Base-by-base conservation (phyloP, 2,329 filamentous ascomycete species). In the Tolypocladium tropicale region DNA sequence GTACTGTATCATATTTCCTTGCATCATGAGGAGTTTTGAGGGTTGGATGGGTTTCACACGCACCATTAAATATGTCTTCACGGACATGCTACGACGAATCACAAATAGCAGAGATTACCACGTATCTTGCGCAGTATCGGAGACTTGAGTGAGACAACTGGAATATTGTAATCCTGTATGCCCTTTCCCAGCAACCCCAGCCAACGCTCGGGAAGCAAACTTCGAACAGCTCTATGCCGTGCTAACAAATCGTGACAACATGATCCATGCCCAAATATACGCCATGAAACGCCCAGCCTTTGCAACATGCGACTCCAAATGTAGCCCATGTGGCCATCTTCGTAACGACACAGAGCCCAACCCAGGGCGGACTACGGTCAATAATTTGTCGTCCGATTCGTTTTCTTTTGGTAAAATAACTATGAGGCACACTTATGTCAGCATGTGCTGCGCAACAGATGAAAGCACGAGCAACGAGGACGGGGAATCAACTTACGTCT, bases 371-470 rank as follows among this genome's bases (percentile, higher is more conserved):
- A 62, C 58, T 59, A 53, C 61, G 67, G 73, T 70, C 82, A 84
- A 69, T 82, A 83, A 68, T 76, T 76, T 58, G 75, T 64, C 60
- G 74, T 74, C 68, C 81, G 78, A 78, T 84, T 84, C 63, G 81
- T 84, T 74, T 84, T 84, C 72, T 84, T 84, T 75, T 84, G 81
- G 68, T 84, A 84, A 65, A 84, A 84, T 57, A 84, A 67, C 80
- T 83, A 62, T 53, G 53, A 43, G 52, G 58, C 36, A 52, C 32
- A 56, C 51, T 30, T 6, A 34, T 12, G 56, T 52, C 54, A 54
- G 53, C 50, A 55, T 39, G 33, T 10, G 25, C 50, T 33, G 18
- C 3, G 43, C 37, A 6, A 18, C 28, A 12, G 34, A 58, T 52
- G 55, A 48, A 62, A 50, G 85, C 64, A 85, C 83, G 51, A 28